Conservation (phyloP, 805 yeast species). For the Zygotorulaspora sp. region DNA sequence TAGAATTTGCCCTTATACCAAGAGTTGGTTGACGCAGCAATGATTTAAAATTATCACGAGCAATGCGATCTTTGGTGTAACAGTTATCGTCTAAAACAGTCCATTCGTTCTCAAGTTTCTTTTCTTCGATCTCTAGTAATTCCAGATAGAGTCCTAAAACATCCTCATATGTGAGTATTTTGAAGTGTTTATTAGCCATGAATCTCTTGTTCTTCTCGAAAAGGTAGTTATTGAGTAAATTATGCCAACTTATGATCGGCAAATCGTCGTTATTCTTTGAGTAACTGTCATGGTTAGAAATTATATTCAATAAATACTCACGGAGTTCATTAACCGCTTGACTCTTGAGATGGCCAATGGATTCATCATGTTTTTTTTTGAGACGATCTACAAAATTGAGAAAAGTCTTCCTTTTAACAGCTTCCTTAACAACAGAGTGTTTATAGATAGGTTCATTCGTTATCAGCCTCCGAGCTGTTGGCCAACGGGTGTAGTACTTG, state of each 20-base stretch:
- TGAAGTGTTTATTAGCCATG: conserved; percentile 55
- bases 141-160: conserved; percentile 43
- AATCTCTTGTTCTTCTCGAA: conserved; percentile 48
- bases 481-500: conserved; percentile 60
- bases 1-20: conserved; percentile 46
- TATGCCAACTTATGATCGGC: conserved; percentile 27
- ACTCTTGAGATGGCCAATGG: conserved; percentile 31
- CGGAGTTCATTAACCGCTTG: conserved; percentile 53
- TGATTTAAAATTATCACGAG: conserved; percentile 54
- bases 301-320: conserved; percentile 43
- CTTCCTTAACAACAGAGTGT: conserved; percentile 55
- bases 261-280: conserved; percentile 9
- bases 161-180: conserved; percentile 52
- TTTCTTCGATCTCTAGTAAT: conserved; percentile 29
- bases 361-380: conserved; percentile 28
- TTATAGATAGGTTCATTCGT: conserved; percentile 62
- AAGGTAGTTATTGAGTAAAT: conserved; percentile 20
- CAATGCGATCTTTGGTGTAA: conserved; percentile 56
- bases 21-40: conserved; percentile 34
- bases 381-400: conserved; percentile 45
- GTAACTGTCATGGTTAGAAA: conserved; percentile 19
- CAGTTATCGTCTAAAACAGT: conserved; percentile 37
- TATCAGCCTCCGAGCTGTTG: conserved; percentile 47
- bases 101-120: conserved; percentile 21
- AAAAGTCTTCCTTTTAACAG: conserved; percentile 52